Evolutionary conservation across 805 yeast genomes (phyloP), one percentile per base, ranked within the genome.

Genomic region (Candida maesae): DNA sequence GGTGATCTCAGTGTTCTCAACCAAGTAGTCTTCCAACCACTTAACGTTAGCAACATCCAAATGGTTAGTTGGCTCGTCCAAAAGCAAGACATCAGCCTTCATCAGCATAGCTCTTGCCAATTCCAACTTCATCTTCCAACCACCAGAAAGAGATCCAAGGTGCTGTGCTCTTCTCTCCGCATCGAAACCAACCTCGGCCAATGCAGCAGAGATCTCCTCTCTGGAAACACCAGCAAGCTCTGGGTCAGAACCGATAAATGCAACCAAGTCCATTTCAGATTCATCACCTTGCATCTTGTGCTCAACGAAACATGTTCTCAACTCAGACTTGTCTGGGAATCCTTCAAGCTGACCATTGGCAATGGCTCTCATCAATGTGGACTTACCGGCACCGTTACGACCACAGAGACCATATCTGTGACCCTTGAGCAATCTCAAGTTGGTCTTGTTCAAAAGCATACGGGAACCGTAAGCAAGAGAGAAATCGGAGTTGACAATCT

Each of bases 41-140:
- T 83, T 78, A 45, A 93, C 98, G 56, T 91, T 91, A 33, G 78
- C 71, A 36, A 88, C 96, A 71, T 93, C 99, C 76, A 91, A 79
- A 71, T 91, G 99, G 70, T 91, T 91, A 51, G 99, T 91, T 64
- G 99, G 99, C 78, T 91, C 99, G 68, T 91, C 99, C 60, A 91
- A 75, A 54, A 91, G 73, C 58, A 91, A 75, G 41, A 91, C 90
- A 67, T 91, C 99, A 26, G 98, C 99, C 66, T 82, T 88, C 88
- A 89, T 86, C 54, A 91, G 73, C 96, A 91, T 90, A 27, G 98
- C 99, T 70, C 97, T 83, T n/a, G 98, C 99, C 58, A 91, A 74
- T 68, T 90, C 98, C 53, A 91, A 76, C 70, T 91, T 91, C 99
- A 91, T 91, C 69, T 93, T 93, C 99, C 99, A 91, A 65, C 99